These are phyloP conservation scores for Populus ilicifolia DNA, from an alignment of 345 rosid species.

Conservation along the genomic window DNA sequence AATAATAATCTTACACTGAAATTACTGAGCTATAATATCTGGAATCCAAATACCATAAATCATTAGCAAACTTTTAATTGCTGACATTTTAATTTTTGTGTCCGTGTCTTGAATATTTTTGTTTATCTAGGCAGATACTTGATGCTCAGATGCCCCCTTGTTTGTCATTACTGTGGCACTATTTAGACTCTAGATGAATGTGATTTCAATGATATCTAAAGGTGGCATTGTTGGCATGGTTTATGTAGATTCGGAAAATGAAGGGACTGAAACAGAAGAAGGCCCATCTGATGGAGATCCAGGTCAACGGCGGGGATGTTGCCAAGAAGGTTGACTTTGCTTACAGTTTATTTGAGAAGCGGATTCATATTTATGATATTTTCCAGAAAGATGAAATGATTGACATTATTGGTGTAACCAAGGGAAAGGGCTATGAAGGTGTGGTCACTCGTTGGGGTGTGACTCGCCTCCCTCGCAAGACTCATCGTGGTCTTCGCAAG, in stretches of 20 bases:
- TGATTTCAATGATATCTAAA: background rate
- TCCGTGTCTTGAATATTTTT: background rate
- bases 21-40: no score
- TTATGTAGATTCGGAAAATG: constrained; percentile 69
- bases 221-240: background rate
- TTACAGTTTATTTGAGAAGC: constrained; percentile 76
- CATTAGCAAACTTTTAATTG: background rate
- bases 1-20: no score
- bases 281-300: constrained; percentile 82
- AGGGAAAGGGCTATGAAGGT: constrained; percentile 88
- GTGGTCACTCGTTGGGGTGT: constrained; percentile 94
- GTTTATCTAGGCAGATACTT: background rate
- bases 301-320: constrained; percentile 72
- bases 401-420: constrained; percentile 76
- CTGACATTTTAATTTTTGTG: background rate
- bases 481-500: constrained; percentile 88
- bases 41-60: background rate
- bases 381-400: constrained; percentile 91
- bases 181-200: background rate
- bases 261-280: constrained; percentile 90
- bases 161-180: background rate
- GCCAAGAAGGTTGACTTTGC: constrained; percentile 79
- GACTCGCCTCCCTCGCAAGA: constrained; percentile 87
- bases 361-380: constrained; percentile 60
- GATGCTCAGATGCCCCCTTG: background rate